phyloP scores from a whole-genome alignment of 192 early-diverging fungal genomes.

The Mortierella antarctica region DNA sequence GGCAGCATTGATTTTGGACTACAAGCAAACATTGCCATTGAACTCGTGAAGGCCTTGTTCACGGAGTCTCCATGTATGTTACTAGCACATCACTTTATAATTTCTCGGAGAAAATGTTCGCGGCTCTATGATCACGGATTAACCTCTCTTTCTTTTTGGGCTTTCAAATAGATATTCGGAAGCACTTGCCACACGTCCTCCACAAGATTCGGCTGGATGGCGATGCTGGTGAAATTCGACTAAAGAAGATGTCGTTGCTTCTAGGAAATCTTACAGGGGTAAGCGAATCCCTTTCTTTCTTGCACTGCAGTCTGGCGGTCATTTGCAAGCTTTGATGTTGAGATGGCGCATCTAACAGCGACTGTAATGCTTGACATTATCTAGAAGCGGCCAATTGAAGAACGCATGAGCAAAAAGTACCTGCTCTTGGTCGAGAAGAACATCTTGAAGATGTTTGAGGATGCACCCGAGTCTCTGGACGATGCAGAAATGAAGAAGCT shows the following conservation, averaged over 20 bases:
- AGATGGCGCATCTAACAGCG: no score
- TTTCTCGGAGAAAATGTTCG: not conserved
- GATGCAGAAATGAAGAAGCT: slow-evolving; percentile 51
- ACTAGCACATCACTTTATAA: not conserved
- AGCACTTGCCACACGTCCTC: slow-evolving; percentile 71
- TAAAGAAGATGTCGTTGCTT: slow-evolving; percentile 51
- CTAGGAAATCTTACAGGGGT: slow-evolving; percentile 57
- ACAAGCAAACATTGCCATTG: slow-evolving; percentile 70
- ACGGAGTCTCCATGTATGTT: slow-evolving; percentile 52
- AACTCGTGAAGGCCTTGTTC: slow-evolving; percentile 68
- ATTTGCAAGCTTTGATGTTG: no score
- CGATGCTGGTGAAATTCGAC: slow-evolving; percentile 44
- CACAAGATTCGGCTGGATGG: slow-evolving; percentile 66
- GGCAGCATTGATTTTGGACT: slow-evolving; percentile 57
- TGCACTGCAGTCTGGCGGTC: no score
- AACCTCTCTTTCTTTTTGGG: not conserved
- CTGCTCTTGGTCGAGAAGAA: slow-evolving; percentile 65
- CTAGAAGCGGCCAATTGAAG: slow-evolving; percentile 62
- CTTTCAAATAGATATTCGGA: slow-evolving; percentile 58
- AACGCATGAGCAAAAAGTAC: slow-evolving; percentile 66
- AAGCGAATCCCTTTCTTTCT: slow-evolving; percentile 5
- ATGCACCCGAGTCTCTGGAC: slow-evolving; percentile 46
- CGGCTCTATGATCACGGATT: not conserved
- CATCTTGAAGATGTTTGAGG: slow-evolving; percentile 66
- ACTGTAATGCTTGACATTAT: not conserved